Evolutionary conservation across 75 land plant species (phyloP).

Genomic region (Pinus taeda): DNA sequence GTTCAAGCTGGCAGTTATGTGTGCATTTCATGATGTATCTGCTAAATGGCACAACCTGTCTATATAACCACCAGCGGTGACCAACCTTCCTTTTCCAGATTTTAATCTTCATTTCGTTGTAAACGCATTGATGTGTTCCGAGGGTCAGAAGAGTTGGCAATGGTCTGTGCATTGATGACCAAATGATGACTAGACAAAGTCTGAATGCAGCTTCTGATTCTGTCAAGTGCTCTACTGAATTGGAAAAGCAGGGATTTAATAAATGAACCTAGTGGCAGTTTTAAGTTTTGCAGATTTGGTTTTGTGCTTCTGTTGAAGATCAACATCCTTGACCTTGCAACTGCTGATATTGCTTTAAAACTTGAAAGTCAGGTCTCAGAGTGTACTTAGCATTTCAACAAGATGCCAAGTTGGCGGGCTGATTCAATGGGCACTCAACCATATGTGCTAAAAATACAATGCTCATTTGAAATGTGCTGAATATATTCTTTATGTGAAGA

Average conservation of each 20-base stretch:
- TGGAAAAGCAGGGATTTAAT: background rate
- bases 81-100: conserved; percentile 9
- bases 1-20: background rate
- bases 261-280: conserved; percentile 1
- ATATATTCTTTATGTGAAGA: background rate
- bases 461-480: background rate
- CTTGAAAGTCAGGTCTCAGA: conserved; percentile 4
- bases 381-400: conserved; percentile 2
- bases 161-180: background rate
- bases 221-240: background rate
- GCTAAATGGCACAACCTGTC: background rate
- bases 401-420: conserved; percentile 5
- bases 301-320: background rate
- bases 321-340: background rate
- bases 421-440: background rate
- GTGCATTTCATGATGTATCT: conserved; percentile 2
- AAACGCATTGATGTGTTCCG: background rate
- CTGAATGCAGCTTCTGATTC: conserved; percentile 9
- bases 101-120: conserved; percentile 2
- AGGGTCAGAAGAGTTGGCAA: too few species aligned
- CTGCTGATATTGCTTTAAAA: background rate
- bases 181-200: background rate
- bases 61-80: background rate
- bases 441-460: background rate
- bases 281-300: conserved; percentile 6